A percentile compares a stretch with the other conserved stretches of the same genome.
These are phyloP conservation scores for Phytophthora sp. DNA, from an alignment of 352 stramenopile species.

Conservation along the genomic window DNA sequence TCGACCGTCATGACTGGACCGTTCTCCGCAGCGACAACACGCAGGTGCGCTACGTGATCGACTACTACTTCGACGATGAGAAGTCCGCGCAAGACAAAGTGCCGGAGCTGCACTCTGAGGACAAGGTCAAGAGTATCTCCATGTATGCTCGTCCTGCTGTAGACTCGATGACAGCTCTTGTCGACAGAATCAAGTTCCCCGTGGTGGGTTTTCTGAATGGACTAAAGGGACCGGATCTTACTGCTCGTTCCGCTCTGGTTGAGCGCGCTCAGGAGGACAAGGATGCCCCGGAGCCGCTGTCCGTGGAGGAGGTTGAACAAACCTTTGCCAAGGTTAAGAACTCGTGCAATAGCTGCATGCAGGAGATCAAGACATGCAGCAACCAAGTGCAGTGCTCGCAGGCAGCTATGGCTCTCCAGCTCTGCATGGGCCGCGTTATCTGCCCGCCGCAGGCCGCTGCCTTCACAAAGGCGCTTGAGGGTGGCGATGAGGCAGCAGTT, in stretches of 20 bases:
- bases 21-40: conserved; percentile 90
- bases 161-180: conserved; percentile 68
- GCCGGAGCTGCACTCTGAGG: conserved; percentile 81
- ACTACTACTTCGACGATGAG: conserved; percentile 97
- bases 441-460: conserved; percentile 67
- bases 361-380: conserved; percentile 76
- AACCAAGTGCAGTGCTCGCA: conserved; percentile 84
- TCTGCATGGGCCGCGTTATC: conserved; percentile 91
- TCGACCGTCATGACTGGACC: conserved; percentile 99
- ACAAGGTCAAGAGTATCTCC: conserved; percentile 89
- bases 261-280: conserved; percentile 49
- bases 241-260: conserved; percentile 51
- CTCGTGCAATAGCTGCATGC: conserved; percentile 83
- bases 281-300: conserved; percentile 53
- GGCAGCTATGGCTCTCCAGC: conserved; percentile 86
- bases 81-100: conserved; percentile 80
- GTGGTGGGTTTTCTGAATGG: conserved; percentile 60
- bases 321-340: conserved; percentile 88
- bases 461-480: conserved; percentile 78
- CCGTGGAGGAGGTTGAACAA: conserved; percentile 73
- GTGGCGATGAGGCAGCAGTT: conserved; percentile 65
- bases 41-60: conserved; percentile 98
- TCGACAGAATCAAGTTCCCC: conserved; percentile 87
- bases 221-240: conserved; percentile 56
- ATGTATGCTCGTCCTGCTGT: conserved; percentile 89